Conservation (phyloP, 768 basidiomycete genomes). For the Mycena chlorophos region DNA sequence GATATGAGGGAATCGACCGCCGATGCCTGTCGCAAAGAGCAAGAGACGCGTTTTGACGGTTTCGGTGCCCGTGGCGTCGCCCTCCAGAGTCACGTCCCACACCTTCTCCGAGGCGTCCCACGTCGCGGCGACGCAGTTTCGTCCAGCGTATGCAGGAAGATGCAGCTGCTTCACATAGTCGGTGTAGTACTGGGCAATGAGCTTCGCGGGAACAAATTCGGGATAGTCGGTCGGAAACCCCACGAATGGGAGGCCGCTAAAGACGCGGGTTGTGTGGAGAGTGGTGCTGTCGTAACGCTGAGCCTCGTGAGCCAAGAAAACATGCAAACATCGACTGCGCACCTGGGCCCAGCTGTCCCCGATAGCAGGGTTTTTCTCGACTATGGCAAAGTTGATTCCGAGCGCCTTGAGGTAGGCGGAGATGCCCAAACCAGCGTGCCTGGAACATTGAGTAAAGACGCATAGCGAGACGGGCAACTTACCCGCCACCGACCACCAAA, state of each 20-base stretch:
- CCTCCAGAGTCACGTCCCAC: slow-evolving; percentile 32
- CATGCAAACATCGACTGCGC: slow-evolving; percentile 26
- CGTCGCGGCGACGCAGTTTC: slow-evolving; percentile 21
- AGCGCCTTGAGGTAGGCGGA: slow-evolving; percentile 38
- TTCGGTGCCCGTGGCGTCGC: slow-evolving; percentile 21
- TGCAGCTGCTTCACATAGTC: slow-evolving; percentile 12
- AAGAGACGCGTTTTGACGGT: slow-evolving; percentile 29
- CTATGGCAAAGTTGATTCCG: slow-evolving; percentile 44
- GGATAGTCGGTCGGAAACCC: slow-evolving; percentile 19
- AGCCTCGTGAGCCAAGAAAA: background rate
- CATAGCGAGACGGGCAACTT: background rate
- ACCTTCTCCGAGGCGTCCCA: slow-evolving; percentile 23
- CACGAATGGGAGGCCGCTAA: slow-evolving; percentile 25
- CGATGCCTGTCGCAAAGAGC: slow-evolving; percentile 26
- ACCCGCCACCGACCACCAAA: slow-evolving; percentile 44
- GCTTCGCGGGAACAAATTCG: slow-evolving; percentile 16
- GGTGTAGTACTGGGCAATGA: slow-evolving; percentile 18
- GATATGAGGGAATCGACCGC: slow-evolving; percentile 13
- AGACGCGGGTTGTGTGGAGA: slow-evolving; percentile 29
- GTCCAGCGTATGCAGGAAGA: slow-evolving; percentile 13
- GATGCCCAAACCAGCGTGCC: slow-evolving; percentile 25
- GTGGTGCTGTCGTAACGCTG: slow-evolving; percentile 20
- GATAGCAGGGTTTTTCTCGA: slow-evolving; percentile 46
- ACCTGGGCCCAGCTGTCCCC: slow-evolving; percentile 47
- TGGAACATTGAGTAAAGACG: background rate